phyloP scores from a whole-genome alignment of 2,329 filamentous ascomycete genomes.

The Colletotrichum somersetense region DNA sequence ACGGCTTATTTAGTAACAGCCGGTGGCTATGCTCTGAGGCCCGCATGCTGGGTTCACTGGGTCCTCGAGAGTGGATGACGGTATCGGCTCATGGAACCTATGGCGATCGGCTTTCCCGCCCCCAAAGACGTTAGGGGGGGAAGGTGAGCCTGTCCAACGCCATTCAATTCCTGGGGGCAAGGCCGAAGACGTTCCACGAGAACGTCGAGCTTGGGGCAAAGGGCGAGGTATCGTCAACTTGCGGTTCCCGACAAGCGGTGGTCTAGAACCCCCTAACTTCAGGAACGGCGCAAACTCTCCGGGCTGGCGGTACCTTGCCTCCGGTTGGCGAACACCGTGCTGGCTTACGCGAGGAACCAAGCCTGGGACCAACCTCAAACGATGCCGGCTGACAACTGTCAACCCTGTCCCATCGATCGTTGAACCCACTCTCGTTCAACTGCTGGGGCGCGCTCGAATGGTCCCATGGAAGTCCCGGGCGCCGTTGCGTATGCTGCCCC shows the following conservation, averaged over 20 bases:
- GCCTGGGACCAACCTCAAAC: constrained; percentile 20
- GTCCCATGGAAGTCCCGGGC: not conserved
- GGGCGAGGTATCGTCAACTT: constrained; percentile 12
- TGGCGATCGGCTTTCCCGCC: constrained; percentile 4
- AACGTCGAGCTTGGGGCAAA: constrained; percentile 6
- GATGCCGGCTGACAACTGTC: constrained; percentile 5
- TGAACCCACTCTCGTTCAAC: constrained; percentile 3
- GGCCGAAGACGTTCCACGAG: constrained; percentile 13
- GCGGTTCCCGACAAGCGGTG: constrained; percentile 23
- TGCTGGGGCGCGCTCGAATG: constrained; percentile 1
- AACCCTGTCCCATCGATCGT: constrained; percentile 1
- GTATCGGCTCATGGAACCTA: not conserved
- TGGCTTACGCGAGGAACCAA: constrained; percentile 26
- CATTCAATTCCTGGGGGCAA: constrained; percentile 5
- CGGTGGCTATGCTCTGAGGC: constrained; percentile 7
- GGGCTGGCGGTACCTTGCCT: constrained; percentile 29
- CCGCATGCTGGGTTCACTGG: not conserved
- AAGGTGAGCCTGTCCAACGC: not conserved
- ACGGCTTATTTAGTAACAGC: constrained; percentile 5
- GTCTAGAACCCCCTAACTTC: constrained; percentile 13
- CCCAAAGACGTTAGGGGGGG: not conserved
- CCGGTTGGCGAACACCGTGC: constrained; percentile 16
- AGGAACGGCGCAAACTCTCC: constrained; percentile 35
- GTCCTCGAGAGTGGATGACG: constrained; percentile 3
- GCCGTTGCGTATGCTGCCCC: constrained; percentile 4